Conservation (phyloP, 2,329 filamentous ascomycete species). For the Beauveria varroae region DNA sequence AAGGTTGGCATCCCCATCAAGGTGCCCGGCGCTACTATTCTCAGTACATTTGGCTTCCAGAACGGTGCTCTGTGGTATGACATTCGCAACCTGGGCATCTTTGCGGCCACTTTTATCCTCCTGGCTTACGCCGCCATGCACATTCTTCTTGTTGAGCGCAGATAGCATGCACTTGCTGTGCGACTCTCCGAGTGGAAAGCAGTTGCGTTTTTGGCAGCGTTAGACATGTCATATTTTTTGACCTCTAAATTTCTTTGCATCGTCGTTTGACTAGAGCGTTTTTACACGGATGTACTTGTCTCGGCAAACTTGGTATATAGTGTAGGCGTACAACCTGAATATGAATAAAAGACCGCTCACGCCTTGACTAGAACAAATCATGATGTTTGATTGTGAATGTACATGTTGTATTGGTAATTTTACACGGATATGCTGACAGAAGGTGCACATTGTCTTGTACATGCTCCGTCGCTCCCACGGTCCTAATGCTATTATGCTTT, state of each 20-base stretch:
- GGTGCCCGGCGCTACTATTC: constrained; percentile 85
- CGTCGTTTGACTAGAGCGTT: constrained; percentile 3
- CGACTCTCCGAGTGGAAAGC: not conserved
- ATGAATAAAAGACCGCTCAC: not conserved
- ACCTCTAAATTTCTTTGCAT: not conserved
- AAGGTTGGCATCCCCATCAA: constrained; percentile 97
- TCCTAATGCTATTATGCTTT: not conserved
- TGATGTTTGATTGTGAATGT: constrained; percentile 5
- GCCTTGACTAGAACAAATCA: not conserved
- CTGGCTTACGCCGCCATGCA: constrained; percentile 92
- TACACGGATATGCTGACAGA: constrained; percentile 4
- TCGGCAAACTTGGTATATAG: not conserved
- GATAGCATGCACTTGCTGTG: constrained; percentile 32
- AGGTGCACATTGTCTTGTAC: constrained; percentile 1
- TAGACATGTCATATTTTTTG: not conserved
- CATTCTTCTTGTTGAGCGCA: constrained; percentile 80
- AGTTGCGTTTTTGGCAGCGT: not conserved
- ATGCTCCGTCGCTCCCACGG: not conserved
- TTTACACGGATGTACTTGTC: not conserved
- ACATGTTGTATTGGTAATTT: constrained; percentile 7
- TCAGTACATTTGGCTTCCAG: constrained; percentile 92
- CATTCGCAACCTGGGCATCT: constrained; percentile 71
- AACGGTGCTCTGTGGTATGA: constrained; percentile 81
- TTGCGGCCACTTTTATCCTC: constrained; percentile 75
- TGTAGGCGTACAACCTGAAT: not conserved